Evolutionary conservation across 2,329 filamentous ascomycete genomes (phyloP).

Genomic region (Aspergillus sp.): DNA sequence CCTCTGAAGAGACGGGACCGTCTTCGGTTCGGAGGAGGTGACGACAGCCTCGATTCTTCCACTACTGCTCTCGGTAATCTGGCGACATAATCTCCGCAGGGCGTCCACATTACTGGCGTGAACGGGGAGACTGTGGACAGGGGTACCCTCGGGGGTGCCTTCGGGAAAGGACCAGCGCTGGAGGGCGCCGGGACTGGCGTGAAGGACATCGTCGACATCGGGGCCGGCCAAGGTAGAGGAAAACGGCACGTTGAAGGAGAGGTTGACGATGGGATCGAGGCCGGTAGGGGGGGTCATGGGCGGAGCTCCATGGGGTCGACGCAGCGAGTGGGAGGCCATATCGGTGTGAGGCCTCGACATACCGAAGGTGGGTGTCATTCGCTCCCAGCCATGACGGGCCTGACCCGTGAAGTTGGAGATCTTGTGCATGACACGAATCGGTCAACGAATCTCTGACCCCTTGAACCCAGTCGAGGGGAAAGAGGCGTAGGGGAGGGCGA

Average conservation of each 20-base stretch:
- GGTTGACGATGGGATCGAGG: conserved; percentile 76
- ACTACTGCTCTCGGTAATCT: conserved; percentile 67
- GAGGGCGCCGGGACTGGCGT: conserved; percentile 83
- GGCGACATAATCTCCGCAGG: conserved; percentile 74
- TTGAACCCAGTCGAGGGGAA: conserved; percentile 31
- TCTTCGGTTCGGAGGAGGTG: conserved; percentile 75
- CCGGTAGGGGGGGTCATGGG: conserved; percentile 65
- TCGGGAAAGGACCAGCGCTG: conserved; percentile 92
- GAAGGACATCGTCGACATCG: conserved; percentile 90
- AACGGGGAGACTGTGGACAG: conserved; percentile 85
- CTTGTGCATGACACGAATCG: conserved; percentile 56
- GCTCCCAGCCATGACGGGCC: conserved; percentile 66
- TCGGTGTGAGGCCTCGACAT: conserved; percentile 60
- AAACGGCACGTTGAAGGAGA: conserved; percentile 97
- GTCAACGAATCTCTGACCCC: conserved; percentile 32
- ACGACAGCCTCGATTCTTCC: conserved; percentile 80
- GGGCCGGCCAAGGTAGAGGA: conserved; percentile 88
- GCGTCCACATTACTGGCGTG: conserved; percentile 82
- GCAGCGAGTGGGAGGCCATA: conserved; percentile 52
- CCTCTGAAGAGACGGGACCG: conserved; percentile 48
- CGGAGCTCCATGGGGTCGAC: conserved; percentile 51
- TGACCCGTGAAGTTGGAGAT: conserved; percentile 66
- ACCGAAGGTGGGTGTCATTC: conserved; percentile 64
- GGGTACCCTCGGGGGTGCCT: conserved; percentile 77
- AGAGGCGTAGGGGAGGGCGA: conserved; percentile 22